These are phyloP conservation scores for Saturnispora besseyi DNA, from an alignment of 805 yeast genomes.

Conservation along the genomic window DNA sequence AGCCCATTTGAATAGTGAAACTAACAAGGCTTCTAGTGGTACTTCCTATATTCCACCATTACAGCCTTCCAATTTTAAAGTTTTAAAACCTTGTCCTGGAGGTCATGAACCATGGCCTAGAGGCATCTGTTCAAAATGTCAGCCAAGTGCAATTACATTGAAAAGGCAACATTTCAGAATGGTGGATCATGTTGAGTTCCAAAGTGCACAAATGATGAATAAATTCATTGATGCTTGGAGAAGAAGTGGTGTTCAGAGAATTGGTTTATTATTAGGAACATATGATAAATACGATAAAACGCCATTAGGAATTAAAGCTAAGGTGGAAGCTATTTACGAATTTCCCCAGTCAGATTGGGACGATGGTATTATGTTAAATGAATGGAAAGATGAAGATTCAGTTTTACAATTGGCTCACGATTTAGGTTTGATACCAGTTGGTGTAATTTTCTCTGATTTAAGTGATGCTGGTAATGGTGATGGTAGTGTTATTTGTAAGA, in stretches of 20 bases:
- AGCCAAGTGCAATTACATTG: slow-evolving; percentile 89
- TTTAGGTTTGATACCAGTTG: slow-evolving; percentile 65
- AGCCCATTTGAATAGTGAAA: slow-evolving; percentile 57
- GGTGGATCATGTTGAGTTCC: slow-evolving; percentile 96
- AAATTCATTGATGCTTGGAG: slow-evolving; percentile 91
- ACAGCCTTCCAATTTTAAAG: slow-evolving; percentile 58
- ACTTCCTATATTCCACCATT: slow-evolving; percentile 77
- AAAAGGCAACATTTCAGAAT: slow-evolving; percentile 85
- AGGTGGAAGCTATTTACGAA: slow-evolving; percentile 88
- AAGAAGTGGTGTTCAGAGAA: slow-evolving; percentile 73
- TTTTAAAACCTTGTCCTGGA: slow-evolving; percentile 53
- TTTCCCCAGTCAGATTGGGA: slow-evolving; percentile 81
- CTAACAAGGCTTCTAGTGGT: slow-evolving; percentile 48
- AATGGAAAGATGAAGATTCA: slow-evolving; percentile 45
- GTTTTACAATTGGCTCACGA: slow-evolving; percentile 45
- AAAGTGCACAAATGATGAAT: slow-evolving; percentile 64
- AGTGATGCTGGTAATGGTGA: slow-evolving; percentile 79
- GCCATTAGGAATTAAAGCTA: slow-evolving; percentile 90
- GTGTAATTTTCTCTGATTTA: slow-evolving; percentile 83
- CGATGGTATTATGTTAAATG: slow-evolving; percentile 65
- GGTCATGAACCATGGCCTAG: slow-evolving; percentile 94
- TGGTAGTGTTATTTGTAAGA: slow-evolving; percentile 84
- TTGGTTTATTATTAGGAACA: slow-evolving; percentile 76
- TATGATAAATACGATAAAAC: slow-evolving; percentile 72
- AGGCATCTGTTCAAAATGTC: slow-evolving; percentile 94